A percentile compares a stretch with the other conserved stretches of the same genome.
phyloP scores from a whole-genome alignment of 2,329 filamentous ascomycete species.

The Aspergillus proliferans region DNA sequence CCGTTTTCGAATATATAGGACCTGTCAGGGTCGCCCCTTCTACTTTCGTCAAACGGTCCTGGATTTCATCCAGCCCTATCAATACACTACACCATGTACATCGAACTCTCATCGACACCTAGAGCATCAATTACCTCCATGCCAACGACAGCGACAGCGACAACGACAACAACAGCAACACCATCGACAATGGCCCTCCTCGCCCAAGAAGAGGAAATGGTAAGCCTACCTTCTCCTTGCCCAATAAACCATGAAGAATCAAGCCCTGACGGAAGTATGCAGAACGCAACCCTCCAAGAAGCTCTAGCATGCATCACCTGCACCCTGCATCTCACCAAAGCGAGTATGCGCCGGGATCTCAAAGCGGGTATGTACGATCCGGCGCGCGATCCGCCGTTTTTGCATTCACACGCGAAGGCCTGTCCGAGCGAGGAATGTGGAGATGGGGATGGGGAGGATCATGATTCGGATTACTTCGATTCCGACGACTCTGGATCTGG shows the following conservation, averaged over 20 bases:
- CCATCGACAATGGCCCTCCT: neutral
- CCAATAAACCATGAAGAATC: neutral
- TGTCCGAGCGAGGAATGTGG: constrained; percentile 7
- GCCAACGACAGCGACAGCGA: too few species aligned
- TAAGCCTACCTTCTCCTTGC: neutral
- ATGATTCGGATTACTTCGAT: too few species aligned
- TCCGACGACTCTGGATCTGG: too few species aligned
- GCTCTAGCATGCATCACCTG: constrained; percentile 22
- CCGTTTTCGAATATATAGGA: too few species aligned
- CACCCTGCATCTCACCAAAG: constrained; percentile 9
- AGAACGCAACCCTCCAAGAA: constrained; percentile 16
- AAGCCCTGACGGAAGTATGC: neutral
- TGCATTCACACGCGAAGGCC: neutral
- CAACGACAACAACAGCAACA: neutral
- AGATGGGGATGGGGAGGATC: constrained; percentile 1
- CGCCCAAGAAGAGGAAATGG: neutral
- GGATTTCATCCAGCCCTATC: too few species aligned
- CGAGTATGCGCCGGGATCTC: constrained; percentile 13
- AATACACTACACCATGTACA: too few species aligned
- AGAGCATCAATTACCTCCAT: too few species aligned
- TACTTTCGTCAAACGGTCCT: too few species aligned
- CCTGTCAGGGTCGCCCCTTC: too few species aligned
- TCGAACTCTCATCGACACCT: too few species aligned
- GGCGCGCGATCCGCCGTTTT: constrained; percentile 15
- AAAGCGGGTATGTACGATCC: constrained; percentile 11